Base-by-base conservation (phyloP, 2,329 filamentous ascomycete genomes). In the Zymoseptoria ardabiliae region DNA sequence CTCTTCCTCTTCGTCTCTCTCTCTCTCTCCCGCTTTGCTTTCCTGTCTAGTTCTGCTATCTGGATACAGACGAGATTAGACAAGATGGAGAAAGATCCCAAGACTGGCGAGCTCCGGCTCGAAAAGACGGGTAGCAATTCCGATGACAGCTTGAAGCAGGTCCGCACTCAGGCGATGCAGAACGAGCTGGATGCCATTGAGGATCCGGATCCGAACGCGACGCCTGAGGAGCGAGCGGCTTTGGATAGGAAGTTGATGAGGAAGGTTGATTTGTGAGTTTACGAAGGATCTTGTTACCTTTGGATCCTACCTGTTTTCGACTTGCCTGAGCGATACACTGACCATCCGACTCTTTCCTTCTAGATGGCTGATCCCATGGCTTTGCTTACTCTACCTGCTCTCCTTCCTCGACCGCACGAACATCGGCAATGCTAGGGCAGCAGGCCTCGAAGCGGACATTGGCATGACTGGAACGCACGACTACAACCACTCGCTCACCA, bases 401-500 rank as follows among this genome's bases (percentile, higher is more conserved):
- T 50, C 22, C 2, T 23, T 58, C 50, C 22, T 17, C 49, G 59
- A 60, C 22, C 59, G 56, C n/a, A 61, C 58, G 22, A 63, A 62
- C 28, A 65, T 65, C 49, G 66, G 89, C 54, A 94, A 80, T 74
- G 90, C 82, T 3, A 83, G 83, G 67, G 76, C 85, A 41, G 81
- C 79, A 25, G 81, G 82, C 22, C 72, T 85, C 5, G 71, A 79
- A 56, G 67, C 78, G 10, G 85, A 88, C 59, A 75, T 93, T 8
- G 66, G 81, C 35, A 83, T 94, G 78, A 80, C 80, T 0, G 51
- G 51, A 11, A 79, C 82, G 2, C 74, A 79, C 7, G 79, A 88
- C 69, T 96, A 91, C 76, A 92, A 92, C 72, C 79, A 82, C 23
- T 83, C 86, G 0, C 79, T 96, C 9, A 89, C 88, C 45, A 87